phyloP scores from a whole-genome alignment of 2,329 filamentous ascomycete genomes.

The Ploettnerulaceae sp. region DNA sequence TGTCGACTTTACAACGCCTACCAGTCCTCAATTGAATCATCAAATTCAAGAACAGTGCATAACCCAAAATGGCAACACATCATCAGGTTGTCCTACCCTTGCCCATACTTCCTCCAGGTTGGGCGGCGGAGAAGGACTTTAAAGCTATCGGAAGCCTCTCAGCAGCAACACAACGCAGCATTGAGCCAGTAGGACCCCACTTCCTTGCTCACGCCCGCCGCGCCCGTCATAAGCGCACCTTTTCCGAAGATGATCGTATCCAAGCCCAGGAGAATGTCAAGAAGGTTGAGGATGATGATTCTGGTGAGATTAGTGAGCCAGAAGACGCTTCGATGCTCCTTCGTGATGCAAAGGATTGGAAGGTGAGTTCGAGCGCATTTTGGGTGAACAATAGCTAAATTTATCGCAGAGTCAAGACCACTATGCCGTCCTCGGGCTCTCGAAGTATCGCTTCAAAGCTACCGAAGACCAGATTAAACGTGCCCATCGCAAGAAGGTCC shows the following conservation, averaged over 20 bases:
- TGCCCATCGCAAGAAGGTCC: constrained; percentile 98
- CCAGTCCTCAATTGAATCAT: too few species aligned
- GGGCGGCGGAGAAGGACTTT: constrained; percentile 89
- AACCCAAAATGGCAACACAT: constrained; percentile 3
- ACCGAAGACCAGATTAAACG: constrained; percentile 99
- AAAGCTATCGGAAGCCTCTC: constrained; percentile 76
- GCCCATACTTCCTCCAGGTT: constrained; percentile 72
- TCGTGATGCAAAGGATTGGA: constrained; percentile 98
- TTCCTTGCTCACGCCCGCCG: constrained; percentile 96
- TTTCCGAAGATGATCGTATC: constrained; percentile 97
- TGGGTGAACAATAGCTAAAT: constrained; percentile 15
- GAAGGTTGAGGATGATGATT: constrained; percentile 89
- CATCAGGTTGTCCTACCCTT: constrained; percentile 54
- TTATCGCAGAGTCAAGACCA: constrained; percentile 76
- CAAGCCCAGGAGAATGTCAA: constrained; percentile 92
- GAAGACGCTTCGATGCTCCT: constrained; percentile 91
- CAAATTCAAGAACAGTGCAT: too few species aligned
- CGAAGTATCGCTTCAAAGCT: constrained; percentile 86
- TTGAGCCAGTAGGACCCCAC: constrained; percentile 95
- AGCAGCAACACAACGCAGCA: constrained; percentile 72
- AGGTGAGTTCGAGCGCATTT: constrained; percentile 53
- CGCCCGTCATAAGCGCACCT: constrained; percentile 93
- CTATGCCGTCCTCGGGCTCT: constrained; percentile 91
- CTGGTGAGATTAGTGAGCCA: constrained; percentile 85
- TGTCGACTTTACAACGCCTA: too few species aligned